A percentile compares a stretch with the other conserved stretches of the same genome.
These are phyloP conservation scores for Colletotrichum sp. DNA, from an alignment of 2,329 filamentous ascomycete genomes.

Conservation along the genomic window DNA sequence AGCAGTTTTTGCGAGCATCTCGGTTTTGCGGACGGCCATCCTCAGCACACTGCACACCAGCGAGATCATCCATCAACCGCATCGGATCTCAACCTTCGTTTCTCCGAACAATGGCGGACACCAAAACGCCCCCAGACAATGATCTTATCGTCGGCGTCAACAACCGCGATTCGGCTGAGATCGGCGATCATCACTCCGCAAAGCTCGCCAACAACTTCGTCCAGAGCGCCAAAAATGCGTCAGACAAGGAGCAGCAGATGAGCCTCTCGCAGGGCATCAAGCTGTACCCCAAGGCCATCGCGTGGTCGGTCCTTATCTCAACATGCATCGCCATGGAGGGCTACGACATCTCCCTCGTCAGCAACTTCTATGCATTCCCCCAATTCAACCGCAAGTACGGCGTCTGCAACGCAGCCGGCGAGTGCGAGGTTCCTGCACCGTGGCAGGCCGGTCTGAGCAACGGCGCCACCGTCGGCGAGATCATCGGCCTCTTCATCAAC, in stretches of 20 bases:
- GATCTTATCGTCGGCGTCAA: neutral
- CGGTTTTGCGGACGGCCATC: neutral
- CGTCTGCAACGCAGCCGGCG: constrained; percentile 46
- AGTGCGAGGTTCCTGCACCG: constrained; percentile 60
- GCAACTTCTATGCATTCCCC: constrained; percentile 74
- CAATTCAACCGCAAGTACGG: constrained; percentile 66
- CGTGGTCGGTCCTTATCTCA: constrained; percentile 85
- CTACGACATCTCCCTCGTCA: constrained; percentile 82
- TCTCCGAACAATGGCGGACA: constrained; percentile 1
- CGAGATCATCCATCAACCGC: neutral
- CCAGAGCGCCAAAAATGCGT: constrained; percentile 53
- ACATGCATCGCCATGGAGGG: constrained; percentile 93
- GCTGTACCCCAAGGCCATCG: constrained; percentile 86
- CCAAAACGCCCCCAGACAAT: constrained; percentile 2
- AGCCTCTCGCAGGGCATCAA: constrained; percentile 76
- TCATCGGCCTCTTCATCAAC: constrained; percentile 70
- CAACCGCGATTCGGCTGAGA: constrained; percentile 8
- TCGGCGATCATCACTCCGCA: constrained; percentile 6
- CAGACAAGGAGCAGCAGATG: constrained; percentile 72
- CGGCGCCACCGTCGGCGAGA: constrained; percentile 65
- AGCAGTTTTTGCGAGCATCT: neutral
- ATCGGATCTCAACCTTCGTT: neutral
- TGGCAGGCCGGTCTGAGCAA: constrained; percentile 70
- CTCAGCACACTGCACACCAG: too few species aligned
- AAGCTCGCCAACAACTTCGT: constrained; percentile 40